Evolutionary conservation across 768 basidiomycete species (phyloP).

Genomic region (Tylopilus plumbeoviolaceoides): DNA sequence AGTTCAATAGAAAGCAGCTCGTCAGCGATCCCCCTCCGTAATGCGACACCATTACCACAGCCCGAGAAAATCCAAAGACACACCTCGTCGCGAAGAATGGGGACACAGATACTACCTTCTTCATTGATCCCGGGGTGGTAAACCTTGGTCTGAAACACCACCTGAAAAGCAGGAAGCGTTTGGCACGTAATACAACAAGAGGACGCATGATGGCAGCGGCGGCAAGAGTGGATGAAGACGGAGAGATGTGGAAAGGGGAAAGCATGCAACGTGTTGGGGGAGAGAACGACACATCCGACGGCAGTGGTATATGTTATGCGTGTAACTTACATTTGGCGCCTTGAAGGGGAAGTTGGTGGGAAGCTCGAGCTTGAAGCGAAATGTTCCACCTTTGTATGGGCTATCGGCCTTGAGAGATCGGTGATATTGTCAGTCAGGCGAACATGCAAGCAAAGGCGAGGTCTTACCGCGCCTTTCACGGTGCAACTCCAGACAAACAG

Average conservation of each 20-base stretch:
- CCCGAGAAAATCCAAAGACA: conserved; percentile 22
- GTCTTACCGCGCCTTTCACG: conserved; percentile 68
- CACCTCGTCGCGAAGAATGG: conserved; percentile 80
- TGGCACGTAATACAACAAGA: conserved; percentile 18
- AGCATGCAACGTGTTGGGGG: conserved; percentile 19
- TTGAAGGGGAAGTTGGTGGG: conserved; percentile 86
- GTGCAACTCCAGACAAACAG: conserved; percentile 73
- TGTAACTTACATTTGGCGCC: conserved; percentile 59
- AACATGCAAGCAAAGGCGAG: neutral
- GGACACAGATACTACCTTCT: conserved; percentile 81
- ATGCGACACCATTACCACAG: neutral
- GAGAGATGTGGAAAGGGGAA: neutral
- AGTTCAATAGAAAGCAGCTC: conserved; percentile 2
- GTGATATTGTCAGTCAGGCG: conserved; percentile 1
- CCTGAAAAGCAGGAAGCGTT: conserved; percentile 39
- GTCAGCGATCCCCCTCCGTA: conserved; percentile 3
- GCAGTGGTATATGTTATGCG: conserved; percentile 3
- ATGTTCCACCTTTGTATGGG: conserved; percentile 81
- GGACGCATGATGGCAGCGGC: neutral
- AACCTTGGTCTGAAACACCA: conserved; percentile 80
- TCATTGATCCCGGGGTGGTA: conserved; percentile 92
- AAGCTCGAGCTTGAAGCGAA: conserved; percentile 69
- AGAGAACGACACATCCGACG: neutral
- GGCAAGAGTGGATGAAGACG: neutral
- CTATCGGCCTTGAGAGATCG: conserved; percentile 53